phyloP scores from a whole-genome alignment of 2,329 filamentous ascomycete species.

The Nemania bipapillata region DNA sequence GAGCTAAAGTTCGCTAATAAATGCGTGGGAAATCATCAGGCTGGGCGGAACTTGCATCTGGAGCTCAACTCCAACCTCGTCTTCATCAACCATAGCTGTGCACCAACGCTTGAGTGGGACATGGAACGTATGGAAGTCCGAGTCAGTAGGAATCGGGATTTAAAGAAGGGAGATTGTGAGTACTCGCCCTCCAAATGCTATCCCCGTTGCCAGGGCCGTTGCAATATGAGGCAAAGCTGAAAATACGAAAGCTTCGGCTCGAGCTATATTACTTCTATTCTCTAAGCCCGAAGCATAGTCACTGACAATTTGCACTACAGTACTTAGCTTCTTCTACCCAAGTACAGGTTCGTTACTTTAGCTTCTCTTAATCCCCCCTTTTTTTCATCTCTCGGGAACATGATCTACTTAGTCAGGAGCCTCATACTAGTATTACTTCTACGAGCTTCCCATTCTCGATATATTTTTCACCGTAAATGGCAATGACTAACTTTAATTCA shows the following conservation, averaged over 20 bases:
- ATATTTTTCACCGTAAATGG: neutral
- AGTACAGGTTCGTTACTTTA: conserved; percentile 22
- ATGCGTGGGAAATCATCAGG: conserved; percentile 7
- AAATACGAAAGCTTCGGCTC: neutral
- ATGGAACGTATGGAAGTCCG: conserved; percentile 32
- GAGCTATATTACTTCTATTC: neutral
- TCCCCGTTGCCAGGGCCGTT: neutral
- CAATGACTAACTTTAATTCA: neutral
- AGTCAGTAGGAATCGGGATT: conserved; percentile 15
- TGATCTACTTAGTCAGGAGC: too few species aligned
- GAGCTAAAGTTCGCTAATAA: conserved; percentile 2
- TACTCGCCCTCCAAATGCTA: neutral
- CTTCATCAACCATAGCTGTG: conserved; percentile 32
- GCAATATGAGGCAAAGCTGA: neutral
- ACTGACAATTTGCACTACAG: conserved; percentile 3
- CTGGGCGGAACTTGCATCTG: conserved; percentile 17
- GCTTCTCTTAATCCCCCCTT: neutral
- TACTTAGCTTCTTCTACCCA: conserved; percentile 27
- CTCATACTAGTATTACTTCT: neutral
- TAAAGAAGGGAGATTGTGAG: conserved; percentile 31
- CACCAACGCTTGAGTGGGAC: conserved; percentile 30
- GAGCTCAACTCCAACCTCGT: conserved; percentile 35
- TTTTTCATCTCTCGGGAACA: neutral
- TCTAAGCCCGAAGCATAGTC: neutral
- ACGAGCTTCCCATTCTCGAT: neutral